phyloP scores from a whole-genome alignment of 2,329 filamentous ascomycete species.

The Pyricularia pennisetigena region DNA sequence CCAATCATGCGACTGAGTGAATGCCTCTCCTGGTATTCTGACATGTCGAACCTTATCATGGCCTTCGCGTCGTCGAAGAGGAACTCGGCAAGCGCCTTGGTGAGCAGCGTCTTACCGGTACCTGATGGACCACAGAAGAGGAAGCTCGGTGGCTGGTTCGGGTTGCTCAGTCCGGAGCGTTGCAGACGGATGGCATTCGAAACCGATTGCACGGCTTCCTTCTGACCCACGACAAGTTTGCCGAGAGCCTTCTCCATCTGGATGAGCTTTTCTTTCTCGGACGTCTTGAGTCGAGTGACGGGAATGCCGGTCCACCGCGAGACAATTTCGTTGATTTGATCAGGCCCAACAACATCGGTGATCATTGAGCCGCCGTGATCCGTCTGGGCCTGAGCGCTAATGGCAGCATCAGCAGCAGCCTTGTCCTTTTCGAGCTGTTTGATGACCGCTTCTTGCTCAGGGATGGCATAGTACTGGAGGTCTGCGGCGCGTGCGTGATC shows the following conservation, averaged over 20 bases:
- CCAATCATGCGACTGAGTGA: slow-evolving; percentile 96
- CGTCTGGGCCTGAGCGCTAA: slow-evolving; percentile 37
- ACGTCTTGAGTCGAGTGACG: slow-evolving; percentile 84
- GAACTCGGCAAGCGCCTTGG: slow-evolving; percentile 95
- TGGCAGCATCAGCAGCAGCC: slow-evolving; percentile 62
- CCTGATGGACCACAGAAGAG: slow-evolving; percentile 97
- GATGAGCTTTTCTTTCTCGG: slow-evolving; percentile 97
- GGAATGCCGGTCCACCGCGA: slow-evolving; percentile 97
- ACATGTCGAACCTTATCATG: slow-evolving; percentile 99
- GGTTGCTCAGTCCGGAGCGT: slow-evolving; percentile 87
- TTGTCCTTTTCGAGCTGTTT: slow-evolving; percentile 73
- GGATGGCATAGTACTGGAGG: slow-evolving; percentile 94
- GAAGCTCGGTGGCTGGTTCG: slow-evolving; percentile 95
- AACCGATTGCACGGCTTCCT: slow-evolving; percentile 84
- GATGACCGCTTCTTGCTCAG: slow-evolving; percentile 77
- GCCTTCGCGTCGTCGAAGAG: slow-evolving; percentile 93
- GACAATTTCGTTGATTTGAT: slow-evolving; percentile 99
- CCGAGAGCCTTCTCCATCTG: slow-evolving; percentile 86
- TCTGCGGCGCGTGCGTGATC: slow-evolving; percentile 86
- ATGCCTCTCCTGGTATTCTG: slow-evolving; percentile 96
- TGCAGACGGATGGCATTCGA: slow-evolving; percentile 94
- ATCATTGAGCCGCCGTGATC: slow-evolving; percentile 65
- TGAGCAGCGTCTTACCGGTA: slow-evolving; percentile 95
- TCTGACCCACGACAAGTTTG: slow-evolving; percentile 85
- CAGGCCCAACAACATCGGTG: slow-evolving; percentile 87